Conservation (phyloP, 2,329 filamentous ascomycete genomes). For the Zymoseptoria passerinii region DNA sequence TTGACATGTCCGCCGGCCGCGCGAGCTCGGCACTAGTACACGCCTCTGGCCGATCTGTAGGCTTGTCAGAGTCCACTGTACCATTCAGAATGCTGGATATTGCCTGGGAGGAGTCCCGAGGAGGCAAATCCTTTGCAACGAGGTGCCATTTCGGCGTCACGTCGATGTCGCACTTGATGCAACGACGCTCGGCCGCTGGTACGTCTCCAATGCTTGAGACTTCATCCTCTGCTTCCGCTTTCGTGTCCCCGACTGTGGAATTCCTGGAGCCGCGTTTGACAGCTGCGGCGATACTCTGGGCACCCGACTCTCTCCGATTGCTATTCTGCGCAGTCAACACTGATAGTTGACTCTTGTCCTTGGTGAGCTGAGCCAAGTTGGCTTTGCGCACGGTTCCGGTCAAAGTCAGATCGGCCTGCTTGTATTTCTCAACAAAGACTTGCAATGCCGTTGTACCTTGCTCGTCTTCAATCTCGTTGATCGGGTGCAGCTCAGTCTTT, state of each 20-base stretch:
- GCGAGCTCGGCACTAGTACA: neutral
- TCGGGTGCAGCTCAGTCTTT: constrained; percentile 65
- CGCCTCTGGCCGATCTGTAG: neutral
- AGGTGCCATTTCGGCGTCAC: constrained; percentile 56
- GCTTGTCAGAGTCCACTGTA: neutral
- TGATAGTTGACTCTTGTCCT: constrained; percentile 37
- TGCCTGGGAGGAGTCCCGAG: neutral
- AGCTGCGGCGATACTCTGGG: constrained; percentile 25
- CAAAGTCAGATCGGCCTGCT: constrained; percentile 83
- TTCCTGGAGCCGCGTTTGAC: constrained; percentile 27
- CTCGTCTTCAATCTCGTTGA: constrained; percentile 66
- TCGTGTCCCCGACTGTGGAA: constrained; percentile 25
- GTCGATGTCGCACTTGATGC: constrained; percentile 48
- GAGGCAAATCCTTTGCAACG: constrained; percentile 7
- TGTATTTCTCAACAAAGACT: constrained; percentile 79
- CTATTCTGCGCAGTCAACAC: constrained; percentile 17
- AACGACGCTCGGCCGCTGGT: constrained; percentile 30
- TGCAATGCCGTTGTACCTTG: constrained; percentile 73
- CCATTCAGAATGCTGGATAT: neutral
- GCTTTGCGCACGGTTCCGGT: constrained; percentile 92
- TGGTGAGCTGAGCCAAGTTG: constrained; percentile 60
- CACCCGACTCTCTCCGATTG: constrained; percentile 35
- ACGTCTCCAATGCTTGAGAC: constrained; percentile 22
- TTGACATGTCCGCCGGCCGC: neutral
- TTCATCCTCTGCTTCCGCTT: constrained; percentile 22